Evolutionary conservation across 2,329 filamentous ascomycete species (phyloP).

Genomic region (Trichoderma atrobrunneum): DNA sequence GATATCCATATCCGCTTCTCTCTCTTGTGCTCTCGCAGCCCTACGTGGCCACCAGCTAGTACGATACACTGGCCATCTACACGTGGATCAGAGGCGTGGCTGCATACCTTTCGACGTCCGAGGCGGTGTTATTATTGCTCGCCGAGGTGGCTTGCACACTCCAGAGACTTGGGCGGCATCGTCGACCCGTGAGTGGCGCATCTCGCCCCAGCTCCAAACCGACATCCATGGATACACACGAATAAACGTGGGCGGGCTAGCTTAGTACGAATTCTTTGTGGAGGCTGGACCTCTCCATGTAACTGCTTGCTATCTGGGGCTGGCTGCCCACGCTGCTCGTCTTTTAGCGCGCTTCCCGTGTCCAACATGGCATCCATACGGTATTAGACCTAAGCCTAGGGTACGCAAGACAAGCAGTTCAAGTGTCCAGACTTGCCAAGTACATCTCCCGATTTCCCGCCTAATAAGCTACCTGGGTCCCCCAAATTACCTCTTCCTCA

Average conservation of each 20-base stretch:
- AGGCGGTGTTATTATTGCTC: conserved; percentile 15
- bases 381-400: conserved; percentile 18
- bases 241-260: conserved; percentile 20
- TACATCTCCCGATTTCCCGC: conserved; percentile 13
- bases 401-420: conserved; percentile 11
- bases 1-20: not conserved
- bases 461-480: conserved; percentile 18
- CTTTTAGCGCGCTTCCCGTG: conserved; percentile 19
- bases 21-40: not conserved
- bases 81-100: conserved; percentile 20
- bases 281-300: conserved; percentile 18
- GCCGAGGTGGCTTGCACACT: conserved; percentile 17
- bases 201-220: conserved; percentile 16
- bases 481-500: conserved; percentile 5
- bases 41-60: not conserved
- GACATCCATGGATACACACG: conserved; percentile 16
- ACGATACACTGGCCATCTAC: not conserved
- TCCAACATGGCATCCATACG: conserved; percentile 19
- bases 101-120: conserved; percentile 14
- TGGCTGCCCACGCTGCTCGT: conserved; percentile 12
- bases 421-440: conserved; percentile 3
- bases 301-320: conserved; percentile 18
- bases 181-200: conserved; percentile 21
- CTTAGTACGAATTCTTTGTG: conserved; percentile 16
- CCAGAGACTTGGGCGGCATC: conserved; percentile 15